These are phyloP conservation scores for Bolboschoenus planiculmis DNA, from an alignment of 176 grass and related monocot species.

Conservation along the genomic window DNA sequence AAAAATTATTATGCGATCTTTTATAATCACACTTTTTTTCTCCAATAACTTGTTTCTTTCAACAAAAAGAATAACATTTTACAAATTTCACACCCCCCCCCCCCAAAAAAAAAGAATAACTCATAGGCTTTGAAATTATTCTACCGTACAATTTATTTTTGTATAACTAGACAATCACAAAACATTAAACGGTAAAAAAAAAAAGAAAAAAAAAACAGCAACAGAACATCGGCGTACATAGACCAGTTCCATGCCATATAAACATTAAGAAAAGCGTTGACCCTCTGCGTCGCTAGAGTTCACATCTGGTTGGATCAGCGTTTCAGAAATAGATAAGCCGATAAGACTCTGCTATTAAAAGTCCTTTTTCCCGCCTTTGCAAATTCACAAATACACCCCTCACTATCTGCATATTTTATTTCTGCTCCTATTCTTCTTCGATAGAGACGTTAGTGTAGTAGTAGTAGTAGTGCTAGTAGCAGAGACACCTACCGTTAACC, in stretches of 20 bases:
- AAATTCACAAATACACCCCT: not conserved
- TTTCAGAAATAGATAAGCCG: conserved; percentile 3
- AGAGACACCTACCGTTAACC: not conserved
- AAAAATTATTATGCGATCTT: too few relatives aligned
- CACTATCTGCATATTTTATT: not conserved
- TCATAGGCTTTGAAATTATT: too few relatives aligned
- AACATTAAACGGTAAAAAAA: too few relatives aligned
- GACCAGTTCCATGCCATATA: not conserved
- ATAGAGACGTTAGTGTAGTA: not conserved
- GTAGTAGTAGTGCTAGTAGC: too few relatives aligned
- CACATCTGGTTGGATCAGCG: not conserved
- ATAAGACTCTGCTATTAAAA: not conserved
- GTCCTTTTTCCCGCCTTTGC: not conserved
- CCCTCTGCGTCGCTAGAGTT: not conserved
- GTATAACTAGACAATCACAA: too few relatives aligned
- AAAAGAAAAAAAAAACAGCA: not conserved
- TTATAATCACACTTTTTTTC: too few relatives aligned
- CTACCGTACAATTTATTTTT: too few relatives aligned
- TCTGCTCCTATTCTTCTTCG: not conserved
- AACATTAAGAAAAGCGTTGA: not conserved
- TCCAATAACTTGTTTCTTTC: too few relatives aligned
- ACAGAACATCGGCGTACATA: not conserved
- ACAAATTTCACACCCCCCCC: too few relatives aligned
- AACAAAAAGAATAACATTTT: too few relatives aligned
- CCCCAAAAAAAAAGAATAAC: too few relatives aligned